A percentile compares a stretch with the other conserved stretches of the same genome.
Evolutionary conservation across 768 basidiomycete species (phyloP).

Genomic region (Pulveroboletus sp.): DNA sequence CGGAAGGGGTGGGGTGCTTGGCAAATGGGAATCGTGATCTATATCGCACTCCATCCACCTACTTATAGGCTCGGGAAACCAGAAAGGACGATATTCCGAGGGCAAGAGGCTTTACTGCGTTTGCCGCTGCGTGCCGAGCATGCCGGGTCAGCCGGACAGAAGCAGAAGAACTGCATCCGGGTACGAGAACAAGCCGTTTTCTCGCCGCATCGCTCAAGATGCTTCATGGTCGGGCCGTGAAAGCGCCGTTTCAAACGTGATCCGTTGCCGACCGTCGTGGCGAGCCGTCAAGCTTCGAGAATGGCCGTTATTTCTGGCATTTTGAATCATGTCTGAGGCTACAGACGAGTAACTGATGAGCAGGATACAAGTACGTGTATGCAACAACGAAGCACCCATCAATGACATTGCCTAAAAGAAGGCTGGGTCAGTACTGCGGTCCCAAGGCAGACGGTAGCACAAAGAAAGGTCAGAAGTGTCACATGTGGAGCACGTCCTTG

Average conservation of each 20-base stretch:
- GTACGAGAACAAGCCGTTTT: slow-evolving; percentile 1
- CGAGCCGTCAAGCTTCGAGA: not conserved
- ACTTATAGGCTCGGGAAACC: slow-evolving; percentile 14
- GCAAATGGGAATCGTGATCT: not conserved
- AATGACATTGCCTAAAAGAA: not conserved
- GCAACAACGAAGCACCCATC: not conserved
- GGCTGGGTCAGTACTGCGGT: slow-evolving; percentile 5
- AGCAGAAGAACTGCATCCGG: not conserved
- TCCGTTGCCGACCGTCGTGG: not conserved
- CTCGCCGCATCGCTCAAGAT: not conserved
- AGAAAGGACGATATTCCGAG: slow-evolving; percentile 2
- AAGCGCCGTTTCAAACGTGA: not conserved
- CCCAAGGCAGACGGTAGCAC: not conserved
- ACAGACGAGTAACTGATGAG: not conserved
- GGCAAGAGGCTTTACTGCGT: not conserved
- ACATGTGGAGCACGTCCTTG: slow-evolving; percentile 71
- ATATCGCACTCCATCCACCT: slow-evolving; percentile 3
- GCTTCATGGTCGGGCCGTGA: not conserved
- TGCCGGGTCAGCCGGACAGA: not conserved
- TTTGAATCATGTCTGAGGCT: not conserved
- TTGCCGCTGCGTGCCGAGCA: slow-evolving; percentile 11
- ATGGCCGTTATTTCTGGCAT: not conserved
- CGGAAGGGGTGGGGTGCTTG: not conserved
- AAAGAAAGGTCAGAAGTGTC: slow-evolving; percentile 42
- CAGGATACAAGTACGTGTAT: not conserved